phyloP scores from a whole-genome alignment of 163 green algal genomes.

The Volvox carteri region DNA sequence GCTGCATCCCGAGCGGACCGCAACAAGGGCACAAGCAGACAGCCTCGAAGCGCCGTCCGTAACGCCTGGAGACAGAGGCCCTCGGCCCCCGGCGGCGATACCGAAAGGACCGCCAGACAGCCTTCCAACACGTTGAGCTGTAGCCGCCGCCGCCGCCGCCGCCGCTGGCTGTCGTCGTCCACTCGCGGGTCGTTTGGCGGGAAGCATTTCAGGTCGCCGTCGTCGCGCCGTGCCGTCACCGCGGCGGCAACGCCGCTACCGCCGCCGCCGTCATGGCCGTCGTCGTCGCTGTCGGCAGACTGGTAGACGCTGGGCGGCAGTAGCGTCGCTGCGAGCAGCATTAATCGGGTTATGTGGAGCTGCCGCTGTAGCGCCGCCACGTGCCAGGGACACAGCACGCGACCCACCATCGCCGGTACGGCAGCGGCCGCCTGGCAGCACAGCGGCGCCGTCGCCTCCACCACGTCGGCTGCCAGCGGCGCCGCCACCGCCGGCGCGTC shows the following conservation, averaged over 20 bases:
- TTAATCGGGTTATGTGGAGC: conserved; percentile 25
- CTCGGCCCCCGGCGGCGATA: conserved; percentile 45
- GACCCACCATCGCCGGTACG: conserved; percentile 4
- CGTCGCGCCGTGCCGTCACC: not conserved
- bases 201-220: too few species aligned
- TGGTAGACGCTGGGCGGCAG: not conserved
- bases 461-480: conserved; percentile 30
- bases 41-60: conserved; percentile 17
- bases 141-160: not conserved
- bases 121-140: conserved; percentile 32
- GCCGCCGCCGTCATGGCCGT: not conserved
- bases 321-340: conserved; percentile 19
- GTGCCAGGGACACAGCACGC: conserved; percentile 54
- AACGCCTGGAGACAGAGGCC: conserved; percentile 36
- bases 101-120: conserved; percentile 29
- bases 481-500: not conserved
- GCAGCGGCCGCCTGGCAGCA: conserved; percentile 2
- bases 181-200: too few species aligned
- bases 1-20: not conserved
- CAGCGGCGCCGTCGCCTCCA: not conserved
- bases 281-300: not conserved
- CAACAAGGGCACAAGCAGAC: conserved; percentile 2
- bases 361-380: conserved; percentile 10
- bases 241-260: not conserved
- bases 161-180: too few species aligned